phyloP scores from a whole-genome alignment of 1,284 basidiomycete genomes.

The Lentinus polychrous region DNA sequence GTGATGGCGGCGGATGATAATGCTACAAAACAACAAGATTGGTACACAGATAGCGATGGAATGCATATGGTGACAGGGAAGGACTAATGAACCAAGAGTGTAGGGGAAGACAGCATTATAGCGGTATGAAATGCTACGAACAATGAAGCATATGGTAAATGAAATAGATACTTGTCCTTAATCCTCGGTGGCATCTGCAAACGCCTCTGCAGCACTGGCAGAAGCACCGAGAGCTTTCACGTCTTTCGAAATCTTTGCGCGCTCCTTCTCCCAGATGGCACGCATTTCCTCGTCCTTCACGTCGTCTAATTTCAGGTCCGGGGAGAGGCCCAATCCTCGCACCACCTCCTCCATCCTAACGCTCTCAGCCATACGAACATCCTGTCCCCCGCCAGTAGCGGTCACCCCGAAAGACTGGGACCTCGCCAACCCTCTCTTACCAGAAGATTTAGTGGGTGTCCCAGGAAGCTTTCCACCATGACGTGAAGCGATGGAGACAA shows the following conservation, averaged over 20 bases:
- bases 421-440: constrained; percentile 44
- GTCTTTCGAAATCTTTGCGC: constrained; percentile 46
- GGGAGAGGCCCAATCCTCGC: constrained; percentile 52
- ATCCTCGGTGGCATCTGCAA: constrained; percentile 51
- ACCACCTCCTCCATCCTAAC: constrained; percentile 59
- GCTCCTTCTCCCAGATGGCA: constrained; percentile 63
- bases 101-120: background rate
- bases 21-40: background rate
- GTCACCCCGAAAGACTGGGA: constrained; percentile 29
- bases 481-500: constrained; percentile 37
- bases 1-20: background rate
- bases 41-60: background rate
- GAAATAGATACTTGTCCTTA: constrained; percentile 18
- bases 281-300: constrained; percentile 61
- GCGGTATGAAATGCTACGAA: background rate
- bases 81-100: background rate
- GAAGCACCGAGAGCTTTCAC: constrained; percentile 28
- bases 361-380: constrained; percentile 48
- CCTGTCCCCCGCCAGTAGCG: constrained; percentile 29
- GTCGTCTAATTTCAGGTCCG: constrained; percentile 28
- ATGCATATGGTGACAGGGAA: constrained; percentile 4
- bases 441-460: constrained; percentile 30
- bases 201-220: constrained; percentile 22
- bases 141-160: background rate
- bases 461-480: constrained; percentile 12